phyloP scores from a whole-genome alignment of 2,329 filamentous ascomycete genomes.

The Elsinoe australis region DNA sequence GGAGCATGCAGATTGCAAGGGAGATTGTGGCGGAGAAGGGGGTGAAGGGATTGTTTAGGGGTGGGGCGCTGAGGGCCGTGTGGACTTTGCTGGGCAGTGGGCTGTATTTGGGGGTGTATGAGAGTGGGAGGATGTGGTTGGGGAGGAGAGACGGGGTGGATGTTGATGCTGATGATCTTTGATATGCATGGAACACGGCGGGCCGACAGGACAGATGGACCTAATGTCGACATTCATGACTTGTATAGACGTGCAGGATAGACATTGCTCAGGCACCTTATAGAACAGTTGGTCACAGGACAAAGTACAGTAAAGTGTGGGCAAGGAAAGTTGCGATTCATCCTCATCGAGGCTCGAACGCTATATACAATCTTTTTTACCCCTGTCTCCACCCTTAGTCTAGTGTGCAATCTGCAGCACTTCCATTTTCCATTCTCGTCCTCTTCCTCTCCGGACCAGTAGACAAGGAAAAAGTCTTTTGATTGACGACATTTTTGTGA shows the following conservation, averaged over 20 bases:
- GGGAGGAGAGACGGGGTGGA: conserved; percentile 38
- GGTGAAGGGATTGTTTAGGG: conserved; percentile 66
- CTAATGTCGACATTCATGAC: neutral
- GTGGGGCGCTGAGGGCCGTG: conserved; percentile 60
- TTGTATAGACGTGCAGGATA: neutral
- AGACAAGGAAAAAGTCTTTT: too few species aligned
- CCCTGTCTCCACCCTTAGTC: too few species aligned
- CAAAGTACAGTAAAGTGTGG: too few species aligned
- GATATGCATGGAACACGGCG: too few species aligned
- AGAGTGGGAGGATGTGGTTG: conserved; percentile 58
- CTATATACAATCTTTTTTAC: conserved; percentile 15
- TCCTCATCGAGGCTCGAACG: neutral
- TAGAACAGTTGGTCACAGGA: too few species aligned
- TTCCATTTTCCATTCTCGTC: neutral
- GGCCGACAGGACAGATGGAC: neutral
- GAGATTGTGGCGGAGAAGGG: conserved; percentile 62
- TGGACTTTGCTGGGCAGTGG: conserved; percentile 82
- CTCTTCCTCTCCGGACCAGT: neutral
- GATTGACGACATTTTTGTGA: too few species aligned
- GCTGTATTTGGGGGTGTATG: conserved; percentile 79
- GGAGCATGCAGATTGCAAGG: conserved; percentile 52
- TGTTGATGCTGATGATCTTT: too few species aligned
- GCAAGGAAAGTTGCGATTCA: conserved; percentile 11
- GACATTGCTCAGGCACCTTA: too few species aligned
- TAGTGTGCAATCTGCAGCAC: too few species aligned